Conservation (phyloP, 768 basidiomycete species). For the Lactarius akahatsu region DNA sequence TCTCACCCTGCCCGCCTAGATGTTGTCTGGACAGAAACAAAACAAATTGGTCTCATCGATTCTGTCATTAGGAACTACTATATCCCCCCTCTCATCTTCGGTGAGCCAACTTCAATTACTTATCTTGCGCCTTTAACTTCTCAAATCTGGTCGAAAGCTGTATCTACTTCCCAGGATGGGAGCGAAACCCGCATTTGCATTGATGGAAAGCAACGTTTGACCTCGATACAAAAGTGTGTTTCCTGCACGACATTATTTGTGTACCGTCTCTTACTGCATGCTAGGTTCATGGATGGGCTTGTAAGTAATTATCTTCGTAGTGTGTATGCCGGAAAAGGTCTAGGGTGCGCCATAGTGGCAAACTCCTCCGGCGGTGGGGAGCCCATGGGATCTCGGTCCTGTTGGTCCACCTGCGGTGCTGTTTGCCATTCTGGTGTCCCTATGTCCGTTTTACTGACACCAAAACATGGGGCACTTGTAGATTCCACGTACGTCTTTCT, state of each 20-base stretch:
- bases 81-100: conserved; percentile 77
- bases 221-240: conserved; percentile 65
- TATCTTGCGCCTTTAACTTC: background rate
- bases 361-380: conserved; percentile 13
- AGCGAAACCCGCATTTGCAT: conserved; percentile 66
- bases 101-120: conserved; percentile 36
- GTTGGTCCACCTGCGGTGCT: conserved; percentile 13
- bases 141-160: conserved; percentile 39
- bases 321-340: background rate
- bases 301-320: conserved; percentile 41
- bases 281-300: conserved; percentile 61
- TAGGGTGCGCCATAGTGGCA: background rate
- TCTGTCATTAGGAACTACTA: conserved; percentile 78
- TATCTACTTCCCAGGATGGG: conserved; percentile 57
- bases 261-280: background rate
- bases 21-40: conserved; percentile 76
- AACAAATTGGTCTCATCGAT: conserved; percentile 75
- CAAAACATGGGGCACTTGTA: conserved; percentile 28
- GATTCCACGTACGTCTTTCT: conserved; percentile 53
- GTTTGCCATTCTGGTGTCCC: conserved; percentile 12
- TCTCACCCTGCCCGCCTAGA: conserved; percentile 40
- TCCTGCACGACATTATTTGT: background rate
- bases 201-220: conserved; percentile 80
- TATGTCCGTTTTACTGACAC: conserved; percentile 9
- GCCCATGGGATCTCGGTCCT: background rate